Evolutionary conservation across 768 basidiomycete genomes (phyloP).

Genomic region (Lentinula sp.): DNA sequence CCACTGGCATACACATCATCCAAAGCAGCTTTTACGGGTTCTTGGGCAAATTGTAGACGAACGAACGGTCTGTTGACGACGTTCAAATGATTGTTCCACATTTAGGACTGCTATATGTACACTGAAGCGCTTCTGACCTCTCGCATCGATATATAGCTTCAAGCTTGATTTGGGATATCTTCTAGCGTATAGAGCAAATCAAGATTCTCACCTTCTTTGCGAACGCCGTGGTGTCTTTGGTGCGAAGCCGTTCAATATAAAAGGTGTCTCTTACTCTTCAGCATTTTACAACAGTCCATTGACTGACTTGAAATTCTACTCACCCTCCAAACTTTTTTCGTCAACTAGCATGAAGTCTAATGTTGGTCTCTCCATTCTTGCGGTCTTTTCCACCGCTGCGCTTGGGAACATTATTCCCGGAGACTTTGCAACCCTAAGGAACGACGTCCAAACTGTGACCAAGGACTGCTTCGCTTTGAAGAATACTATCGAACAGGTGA

Average conservation of each 20-base stretch:
- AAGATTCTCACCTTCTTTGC: neutral
- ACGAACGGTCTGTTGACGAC: too few species aligned
- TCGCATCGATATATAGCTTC: neutral
- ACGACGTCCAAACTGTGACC: neutral
- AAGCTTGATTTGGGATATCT: neutral
- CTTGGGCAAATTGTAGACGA: too few species aligned
- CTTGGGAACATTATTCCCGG: neutral
- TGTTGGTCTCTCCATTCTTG: neutral
- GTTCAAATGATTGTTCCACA: too few species aligned
- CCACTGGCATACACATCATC: too few species aligned
- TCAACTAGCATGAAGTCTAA: neutral
- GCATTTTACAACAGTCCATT: too few species aligned
- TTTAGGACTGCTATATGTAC: too few species aligned
- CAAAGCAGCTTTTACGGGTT: too few species aligned
- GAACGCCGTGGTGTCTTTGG: neutral
- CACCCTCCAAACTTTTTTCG: neutral
- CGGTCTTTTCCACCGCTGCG: neutral
- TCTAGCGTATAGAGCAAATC: neutral
- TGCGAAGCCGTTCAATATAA: neutral
- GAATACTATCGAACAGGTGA: neutral
- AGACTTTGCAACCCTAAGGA: neutral
- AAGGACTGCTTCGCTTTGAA: neutral
- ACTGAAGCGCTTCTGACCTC: neutral
- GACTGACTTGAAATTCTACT: neutral
- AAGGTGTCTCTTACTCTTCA: neutral